Percentiles rank a stretch among this genome's conserved stretches.
These are phyloP conservation scores for Cyberlindnera nakhonratchasimensis DNA, from an alignment of 805 yeast genomes.

Conservation along the genomic window DNA sequence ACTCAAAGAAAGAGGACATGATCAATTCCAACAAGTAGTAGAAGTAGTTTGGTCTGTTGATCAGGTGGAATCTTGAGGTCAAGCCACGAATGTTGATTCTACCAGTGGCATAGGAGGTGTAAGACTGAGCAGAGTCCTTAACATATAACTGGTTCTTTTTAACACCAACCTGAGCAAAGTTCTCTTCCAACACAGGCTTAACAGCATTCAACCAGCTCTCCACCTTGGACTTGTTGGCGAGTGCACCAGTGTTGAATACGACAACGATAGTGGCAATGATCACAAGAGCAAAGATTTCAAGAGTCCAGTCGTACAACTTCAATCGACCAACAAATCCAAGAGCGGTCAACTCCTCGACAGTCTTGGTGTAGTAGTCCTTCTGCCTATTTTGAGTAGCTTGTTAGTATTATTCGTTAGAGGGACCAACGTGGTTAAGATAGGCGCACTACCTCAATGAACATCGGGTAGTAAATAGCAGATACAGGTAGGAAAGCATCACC, in stretches of 20 bases:
- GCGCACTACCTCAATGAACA: no score
- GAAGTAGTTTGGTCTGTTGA: constrained; percentile 77
- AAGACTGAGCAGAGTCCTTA: constrained; percentile 59
- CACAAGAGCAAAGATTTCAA: constrained; percentile 58
- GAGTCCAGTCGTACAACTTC: constrained; percentile 65
- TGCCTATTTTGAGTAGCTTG: constrained; percentile 7
- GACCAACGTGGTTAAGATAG: no score
- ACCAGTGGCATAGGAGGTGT: constrained; percentile 79
- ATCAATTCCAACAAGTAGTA: constrained; percentile 61
- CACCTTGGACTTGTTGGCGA: constrained; percentile 55
- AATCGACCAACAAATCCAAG: constrained; percentile 61
- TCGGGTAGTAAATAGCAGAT: no score
- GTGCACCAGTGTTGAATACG: constrained; percentile 56
- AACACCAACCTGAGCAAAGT: constrained; percentile 79
- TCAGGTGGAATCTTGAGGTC: constrained; percentile 56
- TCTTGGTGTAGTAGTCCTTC: constrained; percentile 28
- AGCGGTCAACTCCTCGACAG: constrained; percentile 50
- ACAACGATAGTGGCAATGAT: constrained; percentile 47
- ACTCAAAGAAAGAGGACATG: constrained; percentile 54
- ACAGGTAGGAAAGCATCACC: background rate
- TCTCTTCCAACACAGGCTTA: constrained; percentile 50
- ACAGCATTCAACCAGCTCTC: constrained; percentile 48
- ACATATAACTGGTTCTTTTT: constrained; percentile 42
- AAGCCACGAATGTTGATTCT: constrained; percentile 70
- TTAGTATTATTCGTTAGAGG: no score